Percentiles rank a stretch among this genome's conserved stretches.
Evolutionary conservation across 768 basidiomycete species (phyloP).

Genomic region (Mycena metata): DNA sequence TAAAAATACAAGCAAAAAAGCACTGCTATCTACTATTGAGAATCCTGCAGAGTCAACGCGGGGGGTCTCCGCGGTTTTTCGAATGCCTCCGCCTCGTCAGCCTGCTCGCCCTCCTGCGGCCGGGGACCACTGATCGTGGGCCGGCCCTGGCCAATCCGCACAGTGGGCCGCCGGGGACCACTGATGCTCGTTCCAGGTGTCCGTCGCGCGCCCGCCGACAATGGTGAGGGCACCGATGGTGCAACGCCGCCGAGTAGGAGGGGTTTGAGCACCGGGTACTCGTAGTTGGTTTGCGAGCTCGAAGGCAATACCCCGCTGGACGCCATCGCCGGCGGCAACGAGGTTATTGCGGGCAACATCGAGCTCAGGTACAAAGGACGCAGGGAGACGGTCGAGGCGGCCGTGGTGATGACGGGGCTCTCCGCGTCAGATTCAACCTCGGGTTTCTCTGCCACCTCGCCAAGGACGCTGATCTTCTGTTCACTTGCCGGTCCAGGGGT

Average conservation of each 20-base stretch:
- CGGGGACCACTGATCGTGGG: conserved; percentile 50
- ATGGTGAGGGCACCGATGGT: conserved; percentile 40
- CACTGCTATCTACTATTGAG: too few relatives aligned
- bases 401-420: conserved; percentile 25
- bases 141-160: conserved; percentile 29
- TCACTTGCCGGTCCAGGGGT: conserved; percentile 35
- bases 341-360: conserved; percentile 21
- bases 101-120: conserved; percentile 31
- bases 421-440: conserved; percentile 34
- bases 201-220: conserved; percentile 36
- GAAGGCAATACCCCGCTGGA: conserved; percentile 26
- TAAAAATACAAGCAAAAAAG: too few relatives aligned
- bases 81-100: conserved; percentile 42
- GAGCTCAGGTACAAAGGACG: conserved; percentile 35
- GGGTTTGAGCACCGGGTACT: conserved; percentile 42
- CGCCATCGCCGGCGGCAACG: conserved; percentile 29
- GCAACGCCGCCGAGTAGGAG: conserved; percentile 52
- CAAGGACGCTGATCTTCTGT: conserved; percentile 12
- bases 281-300: conserved; percentile 19
- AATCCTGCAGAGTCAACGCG: conserved; percentile 43
- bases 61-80: conserved; percentile 54
- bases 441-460: conserved; percentile 36
- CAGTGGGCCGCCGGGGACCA: conserved; percentile 12
- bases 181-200: conserved; percentile 4
- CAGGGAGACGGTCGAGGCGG: conserved; percentile 9